These are phyloP conservation scores for Acanthamoeba sp. DNA, from an alignment of 208 protist species.

Conservation along the genomic window DNA sequence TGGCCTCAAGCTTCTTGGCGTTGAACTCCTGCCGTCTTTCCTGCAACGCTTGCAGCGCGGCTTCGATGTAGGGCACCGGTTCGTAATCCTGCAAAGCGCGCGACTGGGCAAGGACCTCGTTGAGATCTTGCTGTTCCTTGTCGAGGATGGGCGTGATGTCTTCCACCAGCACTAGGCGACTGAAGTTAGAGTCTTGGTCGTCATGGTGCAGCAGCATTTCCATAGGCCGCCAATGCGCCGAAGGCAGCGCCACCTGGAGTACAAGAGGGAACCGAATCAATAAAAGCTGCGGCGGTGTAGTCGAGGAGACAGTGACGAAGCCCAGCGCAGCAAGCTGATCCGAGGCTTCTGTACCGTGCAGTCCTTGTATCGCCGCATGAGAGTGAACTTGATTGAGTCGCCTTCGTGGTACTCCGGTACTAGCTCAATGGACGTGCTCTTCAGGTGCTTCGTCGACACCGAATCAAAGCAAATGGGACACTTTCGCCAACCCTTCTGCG, in stretches of 20 bases:
- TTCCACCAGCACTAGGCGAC: conserved; percentile 12
- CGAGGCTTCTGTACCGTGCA: background rate
- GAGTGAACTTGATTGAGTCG: conserved; percentile 55
- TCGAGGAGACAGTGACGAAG: too few relatives aligned
- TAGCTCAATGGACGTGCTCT: conserved; percentile 31
- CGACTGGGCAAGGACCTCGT: background rate
- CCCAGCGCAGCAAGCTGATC: background rate
- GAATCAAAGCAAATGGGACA: conserved; percentile 72
- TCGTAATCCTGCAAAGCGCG: conserved; percentile 18
- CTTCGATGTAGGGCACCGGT: conserved; percentile 5
- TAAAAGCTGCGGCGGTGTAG: background rate
- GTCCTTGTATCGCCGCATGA: conserved; percentile 61
- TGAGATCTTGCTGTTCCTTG: conserved; percentile 39
- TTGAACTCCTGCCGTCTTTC: background rate
- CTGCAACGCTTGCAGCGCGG: background rate
- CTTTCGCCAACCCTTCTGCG: conserved; percentile 54
- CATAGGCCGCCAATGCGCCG: background rate
- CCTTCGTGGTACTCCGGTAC: background rate
- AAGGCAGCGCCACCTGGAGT: conserved; percentile 35
- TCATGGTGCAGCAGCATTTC: conserved; percentile 24
- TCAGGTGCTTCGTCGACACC: conserved; percentile 56
- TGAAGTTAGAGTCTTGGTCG: conserved; percentile 21
- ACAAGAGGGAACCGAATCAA: background rate
- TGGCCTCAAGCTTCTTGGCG: background rate
- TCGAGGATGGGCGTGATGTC: conserved; percentile 64